phyloP scores from a whole-genome alignment of 2,329 filamentous ascomycete genomes.

The Shiraia bambusicola region DNA sequence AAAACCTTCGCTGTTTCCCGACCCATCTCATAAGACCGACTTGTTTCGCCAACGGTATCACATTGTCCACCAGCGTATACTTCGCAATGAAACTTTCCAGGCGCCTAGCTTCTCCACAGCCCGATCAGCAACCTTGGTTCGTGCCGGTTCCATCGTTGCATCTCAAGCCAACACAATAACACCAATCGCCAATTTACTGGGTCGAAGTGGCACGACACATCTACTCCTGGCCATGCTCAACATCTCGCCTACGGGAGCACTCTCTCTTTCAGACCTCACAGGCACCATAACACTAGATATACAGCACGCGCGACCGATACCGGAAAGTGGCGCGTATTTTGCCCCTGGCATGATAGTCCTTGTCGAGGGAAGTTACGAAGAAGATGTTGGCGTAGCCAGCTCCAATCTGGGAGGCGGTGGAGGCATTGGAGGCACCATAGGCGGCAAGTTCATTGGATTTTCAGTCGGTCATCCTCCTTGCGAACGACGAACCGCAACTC shows the following conservation, averaged over 20 bases:
- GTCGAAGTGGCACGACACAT: constrained; percentile 80
- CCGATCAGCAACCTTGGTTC: constrained; percentile 53
- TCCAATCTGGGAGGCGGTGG: constrained; percentile 67
- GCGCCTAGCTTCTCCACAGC: constrained; percentile 69
- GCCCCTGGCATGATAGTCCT: constrained; percentile 94
- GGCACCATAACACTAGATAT: constrained; percentile 86
- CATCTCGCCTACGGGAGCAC: constrained; percentile 74
- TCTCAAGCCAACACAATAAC: constrained; percentile 77
- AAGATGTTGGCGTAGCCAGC: constrained; percentile 65
- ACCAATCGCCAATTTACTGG: constrained; percentile 73
- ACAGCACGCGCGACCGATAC: constrained; percentile 76
- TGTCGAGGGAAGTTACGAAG: constrained; percentile 93
- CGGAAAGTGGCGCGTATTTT: constrained; percentile 87
- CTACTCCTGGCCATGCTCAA: constrained; percentile 83
- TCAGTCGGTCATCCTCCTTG: constrained; percentile 90
- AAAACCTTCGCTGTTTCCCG: constrained; percentile 60
- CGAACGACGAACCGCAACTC: constrained; percentile 76
- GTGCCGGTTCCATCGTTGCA: constrained; percentile 57
- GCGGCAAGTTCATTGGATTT: constrained; percentile 88
- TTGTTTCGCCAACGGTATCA: constrained; percentile 90
- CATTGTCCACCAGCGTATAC: constrained; percentile 84
- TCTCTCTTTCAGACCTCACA: constrained; percentile 83
- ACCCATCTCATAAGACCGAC: constrained; percentile 76
- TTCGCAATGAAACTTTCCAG: constrained; percentile 93
- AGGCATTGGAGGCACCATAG: constrained; percentile 85